A percentile compares a stretch with the other conserved stretches of the same genome.
These are phyloP conservation scores for Knufia petricola DNA, from an alignment of 2,329 filamentous ascomycete species.

Conservation along the genomic window DNA sequence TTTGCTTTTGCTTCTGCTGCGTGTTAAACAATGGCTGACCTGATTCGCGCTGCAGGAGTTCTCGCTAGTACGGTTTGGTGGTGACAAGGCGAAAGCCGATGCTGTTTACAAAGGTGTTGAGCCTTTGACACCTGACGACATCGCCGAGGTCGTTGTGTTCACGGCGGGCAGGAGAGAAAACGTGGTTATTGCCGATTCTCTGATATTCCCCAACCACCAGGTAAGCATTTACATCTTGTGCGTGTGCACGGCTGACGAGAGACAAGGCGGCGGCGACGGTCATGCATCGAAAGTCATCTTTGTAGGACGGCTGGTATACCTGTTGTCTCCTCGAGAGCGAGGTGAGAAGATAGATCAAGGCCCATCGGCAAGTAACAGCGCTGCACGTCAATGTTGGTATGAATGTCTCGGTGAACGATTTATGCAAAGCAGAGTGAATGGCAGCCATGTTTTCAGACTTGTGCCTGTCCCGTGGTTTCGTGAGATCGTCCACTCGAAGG, in stretches of 20 bases:
- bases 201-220: slow-evolving; percentile 85
- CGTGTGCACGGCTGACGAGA: not conserved
- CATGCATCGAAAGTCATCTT: slow-evolving; percentile 17
- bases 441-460: no score
- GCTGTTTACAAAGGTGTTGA: slow-evolving; percentile 66
- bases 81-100: slow-evolving; percentile 81
- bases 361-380: not conserved
- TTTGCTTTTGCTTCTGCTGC: not conserved
- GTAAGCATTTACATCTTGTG: slow-evolving; percentile 40
- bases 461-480: no score
- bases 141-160: slow-evolving; percentile 85
- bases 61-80: slow-evolving; percentile 76
- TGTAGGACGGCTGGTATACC: no score
- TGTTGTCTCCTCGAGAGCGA: no score
- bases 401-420: not conserved
- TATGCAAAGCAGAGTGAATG: no score
- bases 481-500: no score
- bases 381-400: not conserved
- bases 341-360: not conserved
- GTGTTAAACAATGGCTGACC: slow-evolving; percentile 10
- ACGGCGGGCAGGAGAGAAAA: slow-evolving; percentile 76
- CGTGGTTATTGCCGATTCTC: slow-evolving; percentile 76
- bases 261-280: slow-evolving; percentile 14
- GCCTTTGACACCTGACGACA: slow-evolving; percentile 79
- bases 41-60: slow-evolving; percentile 53